Base-by-base conservation (phyloP, 2,329 filamentous ascomycete species). In the Aspergillus melleus region DNA sequence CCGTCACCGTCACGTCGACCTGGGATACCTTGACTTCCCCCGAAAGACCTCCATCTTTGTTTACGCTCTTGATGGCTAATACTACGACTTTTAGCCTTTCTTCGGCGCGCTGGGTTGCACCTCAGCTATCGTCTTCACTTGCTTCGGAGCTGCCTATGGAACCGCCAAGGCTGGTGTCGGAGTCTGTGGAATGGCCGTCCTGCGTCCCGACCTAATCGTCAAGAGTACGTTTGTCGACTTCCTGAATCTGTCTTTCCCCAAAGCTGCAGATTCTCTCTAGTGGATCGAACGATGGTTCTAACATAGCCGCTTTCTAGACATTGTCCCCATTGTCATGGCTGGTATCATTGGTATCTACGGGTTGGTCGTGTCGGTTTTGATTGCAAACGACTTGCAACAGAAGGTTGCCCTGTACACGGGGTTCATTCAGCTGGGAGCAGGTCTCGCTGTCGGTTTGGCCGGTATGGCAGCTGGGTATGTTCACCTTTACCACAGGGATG, bases 291-390 rank as follows among this genome's bases (percentile, higher is more conserved):
- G 12, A 26, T 14, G 11, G 46, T 54, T 49, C 54, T 68, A 29
- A 65, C 65, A 68, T 49, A 65, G 32, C 58, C 30, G 60, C 14
- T 6, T 53, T 52, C 10, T 69, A 98, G 94, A 97, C 86, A 97
- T 98, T 80, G 94, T 98, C 67, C 95, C 95, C 78, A 95, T 98
- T 81, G 96, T 99, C 88, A 99, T 99, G 95, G 95, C 95, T 85
- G 95, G 95, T 98, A 99, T 99, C 81, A 98, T 99, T 82, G 95
- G 92, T 90, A 98, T 99, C 80, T 99, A 95, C 83, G 91, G 91
- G 73, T 86, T 95, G 67, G 91, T 95, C 80, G 90, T 94, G 63
- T 93, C 91, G 19, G 91, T 95, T 77, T 81, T 95, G 73, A 92
- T 95, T 75, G 92, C 91, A 74, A 90, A 92, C 77, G 88, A 87